Evolutionary conservation across 306 rosid genomes (phyloP).

Genomic region (peach (Prunus persica)): Prunus_persica_NCBIv2 NC_034009.1:24720001-24720500

Average conservation of each 20-base stretch:
- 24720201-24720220: conserved; percentile 99
- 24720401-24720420: conserved; percentile 94
- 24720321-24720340: conserved; percentile 54
- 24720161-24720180: conserved; percentile 61
- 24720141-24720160: conserved; percentile 73
- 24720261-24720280: conserved; percentile 66
- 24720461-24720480: conserved; percentile 86
- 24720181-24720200: conserved; percentile 96
- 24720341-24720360: conserved; percentile 76
- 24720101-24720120: conserved; percentile 85
- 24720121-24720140: conserved; percentile 52
- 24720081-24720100: conserved; percentile 89
- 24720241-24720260: conserved; percentile 95
- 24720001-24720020: conserved; percentile 84
- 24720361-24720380: conserved; percentile 65
- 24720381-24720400: conserved; percentile 55
- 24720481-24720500: conserved; percentile 60
- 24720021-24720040: conserved; percentile 94
- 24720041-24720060: conserved; percentile 93
- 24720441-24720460: conserved; percentile 95
- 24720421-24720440: conserved; percentile 68
- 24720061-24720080: conserved; percentile 92
- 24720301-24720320: conserved; percentile 40
- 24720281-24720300: conserved; percentile 65
- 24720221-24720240: conserved; percentile 86